phyloP scores from a whole-genome alignment of 441 rosid genomes.

The Gossypium aridum region DNA sequence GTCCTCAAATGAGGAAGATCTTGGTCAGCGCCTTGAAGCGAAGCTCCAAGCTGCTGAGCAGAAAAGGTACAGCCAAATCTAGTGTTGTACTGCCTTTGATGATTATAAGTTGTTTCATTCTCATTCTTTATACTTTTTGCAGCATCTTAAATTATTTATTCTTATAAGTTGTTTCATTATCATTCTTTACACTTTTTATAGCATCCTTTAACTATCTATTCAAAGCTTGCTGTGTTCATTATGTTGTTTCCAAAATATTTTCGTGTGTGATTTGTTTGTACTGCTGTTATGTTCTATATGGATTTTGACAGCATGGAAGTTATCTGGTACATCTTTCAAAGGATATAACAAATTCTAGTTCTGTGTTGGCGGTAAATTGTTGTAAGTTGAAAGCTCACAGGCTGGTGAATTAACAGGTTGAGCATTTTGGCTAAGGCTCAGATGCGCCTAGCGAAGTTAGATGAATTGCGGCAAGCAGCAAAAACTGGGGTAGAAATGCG shows the following conservation, averaged over 20 bases:
- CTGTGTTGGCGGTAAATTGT: background rate
- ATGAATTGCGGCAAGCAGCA: conserved; percentile 91
- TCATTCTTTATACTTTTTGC: background rate
- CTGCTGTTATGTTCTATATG: background rate
- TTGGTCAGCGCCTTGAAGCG: conserved; percentile 81
- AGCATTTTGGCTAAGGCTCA: conserved; percentile 77
- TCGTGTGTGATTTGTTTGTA: background rate
- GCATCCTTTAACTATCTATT: background rate
- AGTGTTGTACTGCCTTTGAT: background rate
- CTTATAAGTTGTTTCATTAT: background rate
- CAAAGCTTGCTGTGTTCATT: background rate
- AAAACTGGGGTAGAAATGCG: conserved; percentile 77
- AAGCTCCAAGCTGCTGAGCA: conserved; percentile 91
- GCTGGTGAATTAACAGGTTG: conserved; percentile 36
- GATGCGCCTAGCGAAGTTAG: conserved; percentile 75
- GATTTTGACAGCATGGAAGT: background rate
- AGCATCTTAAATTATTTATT: background rate
- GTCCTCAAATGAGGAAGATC: conserved; percentile 53
- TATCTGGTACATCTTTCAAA: background rate
- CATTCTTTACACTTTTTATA: background rate
- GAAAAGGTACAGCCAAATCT: conserved; percentile 53
- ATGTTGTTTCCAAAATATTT: background rate
- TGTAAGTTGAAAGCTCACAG: background rate
- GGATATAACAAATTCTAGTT: background rate
- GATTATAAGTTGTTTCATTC: background rate